A percentile compares a stretch with the other conserved stretches of the same genome.
Conservation (phyloP, 23 red algal genomes). For the Gracilaria domingensis region DNA sequence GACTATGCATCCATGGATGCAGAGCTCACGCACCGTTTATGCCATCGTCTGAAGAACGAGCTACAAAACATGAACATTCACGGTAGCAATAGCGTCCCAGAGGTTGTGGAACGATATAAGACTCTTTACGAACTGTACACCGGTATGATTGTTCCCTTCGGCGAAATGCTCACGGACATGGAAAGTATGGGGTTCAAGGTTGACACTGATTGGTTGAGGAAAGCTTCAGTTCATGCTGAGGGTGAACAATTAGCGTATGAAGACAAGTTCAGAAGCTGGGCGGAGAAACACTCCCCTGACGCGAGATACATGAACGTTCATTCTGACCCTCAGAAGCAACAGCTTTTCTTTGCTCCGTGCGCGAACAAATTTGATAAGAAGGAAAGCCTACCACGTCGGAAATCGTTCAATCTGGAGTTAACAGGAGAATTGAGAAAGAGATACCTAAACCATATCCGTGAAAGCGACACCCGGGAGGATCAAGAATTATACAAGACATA, state of each 20-base stretch:
- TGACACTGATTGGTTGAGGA: conserved; percentile 68
- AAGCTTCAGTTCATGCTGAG: conserved; percentile 58
- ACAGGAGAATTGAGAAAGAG: conserved; percentile 9
- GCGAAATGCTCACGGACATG: conserved; percentile 89
- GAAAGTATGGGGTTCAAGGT: conserved; percentile 87
- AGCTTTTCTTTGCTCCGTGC: conserved; percentile 86
- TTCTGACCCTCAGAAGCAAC: conserved; percentile 82
- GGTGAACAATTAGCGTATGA: conserved; percentile 39
- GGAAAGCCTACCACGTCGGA: conserved; percentile 39
- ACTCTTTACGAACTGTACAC: conserved; percentile 78
- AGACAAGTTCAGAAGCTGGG: conserved; percentile 79
- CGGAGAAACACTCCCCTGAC: conserved; percentile 57
- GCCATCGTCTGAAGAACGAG: conserved; percentile 13
- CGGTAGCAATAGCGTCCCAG: conserved; percentile 35
- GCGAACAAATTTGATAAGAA: conserved; percentile 25
- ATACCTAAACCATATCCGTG: neutral
- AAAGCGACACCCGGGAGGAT: neutral
- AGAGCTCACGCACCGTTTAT: conserved; percentile 73
- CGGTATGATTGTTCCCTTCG: conserved; percentile 77
- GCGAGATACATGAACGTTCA: conserved; percentile 82
- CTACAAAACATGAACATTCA: conserved; percentile 43
- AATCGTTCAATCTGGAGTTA: conserved; percentile 61
- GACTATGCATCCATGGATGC: conserved; percentile 85
- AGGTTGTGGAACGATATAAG: conserved; percentile 18
- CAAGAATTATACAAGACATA: conserved; percentile 1